Conservation (phyloP, 257 asterid genomes). For the Lantana camara region DNA sequence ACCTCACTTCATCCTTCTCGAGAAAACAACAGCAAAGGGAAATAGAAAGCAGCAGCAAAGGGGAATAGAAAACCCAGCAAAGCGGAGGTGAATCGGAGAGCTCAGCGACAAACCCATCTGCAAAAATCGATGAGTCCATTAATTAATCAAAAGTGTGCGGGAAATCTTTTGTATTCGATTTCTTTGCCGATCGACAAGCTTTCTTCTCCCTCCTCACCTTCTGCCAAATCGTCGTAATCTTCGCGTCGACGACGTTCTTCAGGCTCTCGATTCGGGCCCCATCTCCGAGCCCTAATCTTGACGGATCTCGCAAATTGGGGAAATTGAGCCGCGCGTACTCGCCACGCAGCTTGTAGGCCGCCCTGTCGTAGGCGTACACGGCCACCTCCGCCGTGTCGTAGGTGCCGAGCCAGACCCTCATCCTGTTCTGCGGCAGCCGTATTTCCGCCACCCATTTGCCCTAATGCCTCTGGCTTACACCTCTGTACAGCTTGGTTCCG, state of each 20-base stretch:
- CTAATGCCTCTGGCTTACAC: constrained; percentile 62
- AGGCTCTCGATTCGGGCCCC: constrained; percentile 37
- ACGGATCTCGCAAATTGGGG: constrained; percentile 49
- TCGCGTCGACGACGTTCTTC: constrained; percentile 68
- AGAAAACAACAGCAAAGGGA: too few species aligned
- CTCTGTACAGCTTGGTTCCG: constrained; percentile 53
- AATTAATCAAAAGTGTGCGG: too few species aligned
- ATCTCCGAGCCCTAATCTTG: constrained; percentile 54
- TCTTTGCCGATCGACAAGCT: constrained; percentile 36
- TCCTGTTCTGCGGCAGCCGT: constrained; percentile 47
- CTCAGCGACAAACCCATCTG: too few species aligned
- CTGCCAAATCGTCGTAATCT: constrained; percentile 65
- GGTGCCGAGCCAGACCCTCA: constrained; percentile 65
- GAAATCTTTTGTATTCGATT: too few species aligned
- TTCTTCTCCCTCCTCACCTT: constrained; percentile 62
- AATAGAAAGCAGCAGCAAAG: too few species aligned
- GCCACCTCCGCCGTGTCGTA: constrained; percentile 78
- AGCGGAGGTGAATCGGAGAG: too few species aligned
- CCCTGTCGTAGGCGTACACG: constrained; percentile 68
- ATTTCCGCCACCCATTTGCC: constrained; percentile 61
- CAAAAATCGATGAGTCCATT: too few species aligned
- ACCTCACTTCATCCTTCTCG: too few species aligned
- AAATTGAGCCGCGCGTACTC: constrained; percentile 54
- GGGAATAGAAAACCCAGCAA: too few species aligned
- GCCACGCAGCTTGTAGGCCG: constrained; percentile 54